Conservation (phyloP, 306 rosid genomes). For the Inga oerstediana region DNA sequence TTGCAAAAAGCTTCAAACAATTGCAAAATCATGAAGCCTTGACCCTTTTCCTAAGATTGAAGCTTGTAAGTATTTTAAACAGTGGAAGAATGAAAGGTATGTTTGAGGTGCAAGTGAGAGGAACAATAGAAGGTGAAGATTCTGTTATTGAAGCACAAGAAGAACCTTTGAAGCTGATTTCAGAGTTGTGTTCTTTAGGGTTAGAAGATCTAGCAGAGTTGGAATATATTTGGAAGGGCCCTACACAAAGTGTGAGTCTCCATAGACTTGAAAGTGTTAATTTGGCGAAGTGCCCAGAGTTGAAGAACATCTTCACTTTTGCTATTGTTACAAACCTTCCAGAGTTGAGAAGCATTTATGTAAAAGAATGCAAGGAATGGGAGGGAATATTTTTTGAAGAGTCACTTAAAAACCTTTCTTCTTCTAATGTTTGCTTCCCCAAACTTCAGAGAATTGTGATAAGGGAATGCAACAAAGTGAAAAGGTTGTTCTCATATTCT, state of each 20-base stretch:
- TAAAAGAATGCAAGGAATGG: neutral
- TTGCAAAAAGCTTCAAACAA: too few species aligned
- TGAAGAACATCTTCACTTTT: neutral
- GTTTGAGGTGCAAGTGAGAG: too few species aligned
- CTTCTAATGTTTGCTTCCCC: neutral
- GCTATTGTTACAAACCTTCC: neutral
- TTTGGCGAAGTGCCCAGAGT: rapidly evolving
- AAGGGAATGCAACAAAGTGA: neutral
- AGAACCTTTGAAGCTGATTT: neutral
- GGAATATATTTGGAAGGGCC: neutral
- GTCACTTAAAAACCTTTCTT: neutral
- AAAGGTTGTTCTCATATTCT: too few species aligned
- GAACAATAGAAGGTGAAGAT: too few species aligned
- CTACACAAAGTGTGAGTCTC: neutral
- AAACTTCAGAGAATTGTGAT: rapidly evolving
- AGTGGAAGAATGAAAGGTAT: too few species aligned
- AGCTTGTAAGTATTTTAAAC: too few species aligned
- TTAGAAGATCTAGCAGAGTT: rapidly evolving
- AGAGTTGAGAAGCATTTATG: neutral
- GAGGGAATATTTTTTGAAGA: neutral
- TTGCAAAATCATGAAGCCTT: too few species aligned
- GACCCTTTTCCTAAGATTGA: too few species aligned
- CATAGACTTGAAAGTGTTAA: neutral
- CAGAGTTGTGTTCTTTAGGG: neutral
- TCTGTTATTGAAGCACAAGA: neutral